Evolutionary conservation across 176 grass and related monocot species (phyloP), one percentile per base, ranked within the genome.

Genomic region (Calamus simplicifolius): DNA sequence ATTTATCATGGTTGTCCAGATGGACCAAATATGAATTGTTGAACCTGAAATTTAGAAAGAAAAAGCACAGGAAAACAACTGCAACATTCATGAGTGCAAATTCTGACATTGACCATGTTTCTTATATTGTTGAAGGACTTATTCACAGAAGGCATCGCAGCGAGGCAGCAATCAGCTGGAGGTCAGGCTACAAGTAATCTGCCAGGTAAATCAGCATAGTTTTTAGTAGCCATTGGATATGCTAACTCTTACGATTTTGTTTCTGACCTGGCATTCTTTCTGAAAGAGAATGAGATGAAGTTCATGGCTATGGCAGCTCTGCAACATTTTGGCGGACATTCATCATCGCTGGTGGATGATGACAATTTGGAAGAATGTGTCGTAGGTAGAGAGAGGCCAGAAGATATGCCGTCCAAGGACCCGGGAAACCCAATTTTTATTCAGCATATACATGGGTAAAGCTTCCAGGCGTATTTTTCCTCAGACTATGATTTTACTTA

Each of bases 251-350:
- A 62, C 51, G 21, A 43, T 61, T 50, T 23, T 75, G 38, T 80
- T 56, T 0, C 31, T 68, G 18, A 56, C 29, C 64, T 77, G 10
- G 19, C 21, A 25, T 58, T 66, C 15, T 19, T 28, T 27, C 51
- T 73, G 59, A 75, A 73, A 88, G 80, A 58, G 74, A 79, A 80
- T 18, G 71, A 77, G 72, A 76, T 75, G 67, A 86, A 75, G 15
- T 63, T 77, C 17, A 19, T 57, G 16, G 52, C 59, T 43, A 7
- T 50, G 5, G 64, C 35, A 30, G 18, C 57, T 17, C 63, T 65
- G 1, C 65, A 62, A 19, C 71, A 52, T 15, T 67, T 74, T 31
- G 10, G 72, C 62, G 63, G 73, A 75, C 74, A 80, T 76, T 63
- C 73, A 79, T 51, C 77, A 65, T 62, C 83, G 18, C 59, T 68